These are phyloP conservation scores for Mycena albidolilacea DNA, from an alignment of 768 basidiomycete species.

Conservation along the genomic window DNA sequence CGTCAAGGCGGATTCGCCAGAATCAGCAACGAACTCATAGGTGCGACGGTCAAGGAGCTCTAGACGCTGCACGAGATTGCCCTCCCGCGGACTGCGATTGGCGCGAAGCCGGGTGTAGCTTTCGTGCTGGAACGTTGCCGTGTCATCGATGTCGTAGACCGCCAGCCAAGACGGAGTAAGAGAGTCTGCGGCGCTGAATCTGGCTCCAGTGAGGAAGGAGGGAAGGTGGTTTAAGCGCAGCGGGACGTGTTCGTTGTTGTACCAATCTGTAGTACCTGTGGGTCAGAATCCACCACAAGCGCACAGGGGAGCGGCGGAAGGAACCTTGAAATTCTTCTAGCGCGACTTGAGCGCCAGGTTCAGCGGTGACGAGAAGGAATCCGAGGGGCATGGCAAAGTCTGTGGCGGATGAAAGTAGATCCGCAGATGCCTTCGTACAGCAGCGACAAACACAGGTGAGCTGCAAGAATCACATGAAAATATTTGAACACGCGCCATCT, in stretches of 20 bases:
- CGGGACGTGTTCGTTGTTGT: constrained; percentile 70
- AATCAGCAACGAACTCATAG: constrained; percentile 52
- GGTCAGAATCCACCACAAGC: not conserved
- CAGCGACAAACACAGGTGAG: constrained; percentile 10
- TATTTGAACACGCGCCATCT: no score
- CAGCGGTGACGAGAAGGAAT: constrained; percentile 65
- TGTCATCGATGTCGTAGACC: constrained; percentile 64
- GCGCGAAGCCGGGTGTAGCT: constrained; percentile 61
- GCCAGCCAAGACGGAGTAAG: constrained; percentile 62
- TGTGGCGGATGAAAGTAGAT: constrained; percentile 3
- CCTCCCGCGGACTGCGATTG: constrained; percentile 61
- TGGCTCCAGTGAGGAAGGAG: constrained; percentile 64
- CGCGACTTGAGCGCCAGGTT: constrained; percentile 58
- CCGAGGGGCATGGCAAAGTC: constrained; percentile 52
- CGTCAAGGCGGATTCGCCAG: constrained; percentile 50
- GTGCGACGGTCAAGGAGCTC: constrained; percentile 61
- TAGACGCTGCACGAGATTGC: constrained; percentile 56
- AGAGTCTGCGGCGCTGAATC: constrained; percentile 57
- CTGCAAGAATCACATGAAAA: not conserved
- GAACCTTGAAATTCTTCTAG: constrained; percentile 66
- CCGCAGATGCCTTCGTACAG: not conserved
- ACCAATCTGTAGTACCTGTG: constrained; percentile 58
- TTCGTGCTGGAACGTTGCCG: constrained; percentile 56
- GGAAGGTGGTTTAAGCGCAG: constrained; percentile 61
- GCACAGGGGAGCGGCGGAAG: not conserved